phyloP scores from a whole-genome alignment of 306 rosid species.

The Quercus cerris region DNA sequence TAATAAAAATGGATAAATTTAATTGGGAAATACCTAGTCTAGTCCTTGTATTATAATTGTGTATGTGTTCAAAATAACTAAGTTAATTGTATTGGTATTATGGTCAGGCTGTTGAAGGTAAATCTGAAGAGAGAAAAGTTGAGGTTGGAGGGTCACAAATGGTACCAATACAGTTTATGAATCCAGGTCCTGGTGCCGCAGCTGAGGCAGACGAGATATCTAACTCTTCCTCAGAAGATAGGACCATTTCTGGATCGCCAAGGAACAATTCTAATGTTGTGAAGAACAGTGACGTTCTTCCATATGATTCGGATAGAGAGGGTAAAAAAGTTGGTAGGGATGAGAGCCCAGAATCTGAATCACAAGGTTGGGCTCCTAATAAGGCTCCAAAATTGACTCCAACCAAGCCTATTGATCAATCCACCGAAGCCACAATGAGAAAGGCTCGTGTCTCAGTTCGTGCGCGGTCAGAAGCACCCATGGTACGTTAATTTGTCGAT shows the following conservation, averaged over 20 bases:
- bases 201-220: slow-evolving; percentile 42
- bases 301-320: slow-evolving; percentile 14
- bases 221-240: slow-evolving; percentile 70
- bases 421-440: slow-evolving; percentile 86
- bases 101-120: slow-evolving; percentile 43
- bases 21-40: too few relatives aligned
- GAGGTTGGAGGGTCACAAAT: slow-evolving; percentile 31
- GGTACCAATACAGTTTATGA: slow-evolving; percentile 63
- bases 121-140: slow-evolving; percentile 38
- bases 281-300: slow-evolving; percentile 15
- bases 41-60: too few relatives aligned
- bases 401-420: slow-evolving; percentile 44
- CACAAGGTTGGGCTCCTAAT: slow-evolving; percentile 65
- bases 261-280: slow-evolving; percentile 24
- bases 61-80: not conserved
- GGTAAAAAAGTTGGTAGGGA: slow-evolving; percentile 54
- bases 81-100: not conserved
- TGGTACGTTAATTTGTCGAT: slow-evolving; percentile 38
- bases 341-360: slow-evolving; percentile 73
- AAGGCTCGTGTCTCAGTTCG: slow-evolving; percentile 98
- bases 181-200: slow-evolving; percentile 49
- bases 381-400: slow-evolving; percentile 48
- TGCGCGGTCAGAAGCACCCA: slow-evolving; percentile 93
- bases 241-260: slow-evolving; percentile 68
- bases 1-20: too few relatives aligned